Evolutionary conservation across 805 yeast species (phyloP).

Genomic region (Kazachstania viticola): DNA sequence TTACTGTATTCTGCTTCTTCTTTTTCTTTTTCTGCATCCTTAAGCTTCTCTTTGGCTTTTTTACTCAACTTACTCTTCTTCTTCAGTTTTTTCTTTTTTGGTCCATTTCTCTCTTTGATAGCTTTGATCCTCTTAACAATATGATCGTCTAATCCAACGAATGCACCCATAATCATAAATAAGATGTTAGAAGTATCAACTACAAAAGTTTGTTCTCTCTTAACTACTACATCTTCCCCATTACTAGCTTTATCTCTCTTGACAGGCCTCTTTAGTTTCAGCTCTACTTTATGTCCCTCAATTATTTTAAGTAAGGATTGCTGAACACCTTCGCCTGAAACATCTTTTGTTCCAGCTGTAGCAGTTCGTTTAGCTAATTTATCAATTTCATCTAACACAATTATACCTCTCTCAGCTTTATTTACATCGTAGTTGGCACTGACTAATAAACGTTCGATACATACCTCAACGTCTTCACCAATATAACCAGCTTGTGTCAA

Average conservation of each 20-base stretch:
- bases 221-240: constrained; percentile 19
- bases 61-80: constrained; percentile 5
- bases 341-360: constrained; percentile 41
- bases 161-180: constrained; percentile 51
- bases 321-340: constrained; percentile 56
- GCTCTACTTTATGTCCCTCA: constrained; percentile 43
- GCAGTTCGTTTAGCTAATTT: constrained; percentile 41
- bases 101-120: constrained; percentile 12
- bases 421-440: constrained; percentile 41
- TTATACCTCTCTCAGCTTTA: constrained; percentile 43
- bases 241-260: constrained; percentile 16
- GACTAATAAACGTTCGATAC: constrained; percentile 40
- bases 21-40: constrained; percentile 5
- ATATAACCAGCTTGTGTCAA: constrained; percentile 55
- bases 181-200: constrained; percentile 46
- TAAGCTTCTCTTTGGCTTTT: background rate
- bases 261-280: constrained; percentile 35
- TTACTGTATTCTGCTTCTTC: constrained; percentile 14
- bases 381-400: constrained; percentile 50
- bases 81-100: constrained; percentile 1
- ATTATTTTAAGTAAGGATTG: constrained; percentile 45
- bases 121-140: constrained; percentile 30
- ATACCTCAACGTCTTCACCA: constrained; percentile 52
- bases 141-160: constrained; percentile 44
- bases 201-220: constrained; percentile 33